Evolutionary conservation across 2,329 filamentous ascomycete genomes (phyloP), one percentile per base, ranked within the genome.

Genomic region (Colletotrichum gigasporum): DNA sequence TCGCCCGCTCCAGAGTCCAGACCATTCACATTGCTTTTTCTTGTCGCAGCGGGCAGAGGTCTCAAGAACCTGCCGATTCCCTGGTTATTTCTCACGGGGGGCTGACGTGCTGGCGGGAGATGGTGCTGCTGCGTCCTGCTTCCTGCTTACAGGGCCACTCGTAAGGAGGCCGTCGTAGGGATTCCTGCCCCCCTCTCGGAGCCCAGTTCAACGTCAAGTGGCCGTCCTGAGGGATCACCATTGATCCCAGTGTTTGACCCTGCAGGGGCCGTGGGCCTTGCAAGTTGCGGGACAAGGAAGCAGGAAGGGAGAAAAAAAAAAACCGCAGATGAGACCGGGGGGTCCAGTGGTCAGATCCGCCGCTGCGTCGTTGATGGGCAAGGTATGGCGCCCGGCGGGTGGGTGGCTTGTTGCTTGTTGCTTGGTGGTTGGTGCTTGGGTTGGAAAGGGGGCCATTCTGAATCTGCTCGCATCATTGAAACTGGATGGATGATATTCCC

Each of bases 181-280:
- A 54, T 64, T n/a, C n/a, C n/a, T n/a, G n/a, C n/a, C n/a, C n/a
- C n/a, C 16, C 61, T 54, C 61, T 47, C 35, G 18, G 61, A n/a
- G 41, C 34, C 32, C 8, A 35, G 7, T 37, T 16, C 47, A 37
- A 61, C 34, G 61, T 61, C 61, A 41, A 53, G 24, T 42, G 48
- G 22, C 18, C n/a, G 28, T 50, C 34, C 34, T 24, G 42, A 54
- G 12, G 41, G 48, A 47, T 28, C 47, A 61, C 42, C 41, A 60
- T 30, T 53, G 55, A 61, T 52, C 48, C 61, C n/a, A 35, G 47
- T 44, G 26, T 64, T 51, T 24, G 55, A 52, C 48, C n/a, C n/a
- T 44, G 61, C 52, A 47, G 55, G 55, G 39, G 41, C 28, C 53
- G 20, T 20, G 12, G 45, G 60, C 26, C 24, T 37, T 32, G 48